Conservation (phyloP, 176 grass and related monocot genomes). For the Bolboschoenus planiculmis region DNA sequence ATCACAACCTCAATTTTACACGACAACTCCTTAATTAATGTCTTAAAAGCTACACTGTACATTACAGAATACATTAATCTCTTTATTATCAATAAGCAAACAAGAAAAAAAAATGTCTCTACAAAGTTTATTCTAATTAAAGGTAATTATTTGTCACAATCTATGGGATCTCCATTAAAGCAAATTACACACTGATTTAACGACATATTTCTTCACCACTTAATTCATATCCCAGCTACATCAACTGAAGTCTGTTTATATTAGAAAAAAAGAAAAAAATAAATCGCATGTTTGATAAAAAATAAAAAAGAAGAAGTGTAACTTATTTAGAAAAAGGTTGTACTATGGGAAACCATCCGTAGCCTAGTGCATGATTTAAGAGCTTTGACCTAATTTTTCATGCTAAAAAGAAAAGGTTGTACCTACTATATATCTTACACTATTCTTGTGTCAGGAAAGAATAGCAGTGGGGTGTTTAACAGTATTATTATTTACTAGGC, state of each 20-base stretch:
- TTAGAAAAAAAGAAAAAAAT: neutral
- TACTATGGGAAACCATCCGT: neutral
- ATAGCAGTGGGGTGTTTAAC: too few relatives aligned
- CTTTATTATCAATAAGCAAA: neutral
- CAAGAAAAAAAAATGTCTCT: neutral
- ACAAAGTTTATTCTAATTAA: neutral
- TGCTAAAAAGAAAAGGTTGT: too few relatives aligned
- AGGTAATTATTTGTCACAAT: neutral
- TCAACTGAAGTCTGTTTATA: neutral
- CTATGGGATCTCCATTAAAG: neutral
- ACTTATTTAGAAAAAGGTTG: neutral
- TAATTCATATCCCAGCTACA: neutral
- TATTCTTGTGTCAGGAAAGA: too few relatives aligned
- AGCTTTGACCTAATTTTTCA: too few relatives aligned
- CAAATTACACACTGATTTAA: neutral
- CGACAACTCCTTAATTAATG: neutral
- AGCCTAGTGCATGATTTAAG: too few relatives aligned
- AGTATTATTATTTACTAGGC: neutral
- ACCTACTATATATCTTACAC: too few relatives aligned
- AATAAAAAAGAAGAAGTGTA: neutral
- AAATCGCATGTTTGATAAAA: neutral
- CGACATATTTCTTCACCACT: neutral
- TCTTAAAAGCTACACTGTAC: neutral
- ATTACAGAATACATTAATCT: neutral
- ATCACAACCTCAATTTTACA: neutral